Evolutionary conservation across 164 flowering plant genomes (phyloP).

Genomic region (Macadamia tetraphylla): DNA sequence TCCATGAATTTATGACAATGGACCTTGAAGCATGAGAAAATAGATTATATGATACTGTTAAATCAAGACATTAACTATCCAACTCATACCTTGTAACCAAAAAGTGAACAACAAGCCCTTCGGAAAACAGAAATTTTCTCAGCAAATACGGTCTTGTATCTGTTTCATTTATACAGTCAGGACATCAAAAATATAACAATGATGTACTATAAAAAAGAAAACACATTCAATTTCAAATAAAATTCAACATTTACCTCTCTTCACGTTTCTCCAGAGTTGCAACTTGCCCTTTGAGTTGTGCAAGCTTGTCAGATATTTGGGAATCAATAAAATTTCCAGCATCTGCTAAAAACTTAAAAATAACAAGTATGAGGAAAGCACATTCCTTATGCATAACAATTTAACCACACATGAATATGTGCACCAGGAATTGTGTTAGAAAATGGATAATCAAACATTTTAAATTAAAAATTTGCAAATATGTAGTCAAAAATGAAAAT

Average conservation of each 20-base stretch:
- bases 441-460: too few species aligned
- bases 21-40: background rate
- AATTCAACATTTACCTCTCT: slow-evolving; percentile 58
- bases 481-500: too few species aligned
- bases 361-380: background rate
- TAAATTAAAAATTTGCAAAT: too few species aligned
- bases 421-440: background rate
- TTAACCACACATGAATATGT: background rate
- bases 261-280: slow-evolving; percentile 95
- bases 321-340: slow-evolving; percentile 69
- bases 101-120: slow-evolving; percentile 97
- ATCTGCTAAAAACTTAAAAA: slow-evolving; percentile 37
- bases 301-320: slow-evolving; percentile 70
- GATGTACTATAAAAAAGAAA: background rate
- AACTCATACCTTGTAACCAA: slow-evolving; percentile 85
- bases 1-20: too few species aligned
- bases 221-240: background rate
- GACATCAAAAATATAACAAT: background rate
- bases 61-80: background rate
- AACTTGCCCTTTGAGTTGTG: slow-evolving; percentile 82
- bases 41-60: background rate
- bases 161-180: slow-evolving; percentile 27
- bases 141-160: slow-evolving; percentile 94
- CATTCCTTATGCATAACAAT: background rate
- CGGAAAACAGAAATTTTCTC: slow-evolving; percentile 95